Evolutionary conservation across 129 eudicot genomes (phyloP).

Genomic region (Rutidosis leptorrhynchoides): DNA sequence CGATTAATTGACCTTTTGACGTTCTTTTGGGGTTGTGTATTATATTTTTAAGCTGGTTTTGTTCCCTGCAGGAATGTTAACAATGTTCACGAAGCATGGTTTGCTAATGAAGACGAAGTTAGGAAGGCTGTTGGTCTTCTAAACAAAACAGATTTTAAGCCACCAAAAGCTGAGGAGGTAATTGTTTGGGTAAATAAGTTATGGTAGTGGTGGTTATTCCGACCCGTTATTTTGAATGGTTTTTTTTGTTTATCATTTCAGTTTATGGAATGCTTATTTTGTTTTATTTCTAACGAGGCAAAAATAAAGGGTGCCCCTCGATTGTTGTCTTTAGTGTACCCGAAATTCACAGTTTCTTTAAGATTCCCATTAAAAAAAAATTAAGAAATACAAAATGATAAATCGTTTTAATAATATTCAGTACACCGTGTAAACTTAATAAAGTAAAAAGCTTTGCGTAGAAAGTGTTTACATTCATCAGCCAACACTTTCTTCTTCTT

Average conservation of each 20-base stretch:
- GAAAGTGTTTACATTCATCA: too few species aligned
- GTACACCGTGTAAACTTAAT: too few species aligned
- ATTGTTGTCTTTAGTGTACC: too few species aligned
- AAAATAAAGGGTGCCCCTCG: too few species aligned
- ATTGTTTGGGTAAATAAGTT: slow-evolving; percentile 19
- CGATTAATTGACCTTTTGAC: neutral
- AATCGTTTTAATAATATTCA: too few species aligned
- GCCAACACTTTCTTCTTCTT: neutral
- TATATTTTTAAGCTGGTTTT: neutral
- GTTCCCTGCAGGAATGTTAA: slow-evolving; percentile 61
- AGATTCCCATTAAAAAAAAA: too few species aligned
- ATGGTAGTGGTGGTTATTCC: neutral
- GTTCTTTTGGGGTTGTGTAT: neutral
- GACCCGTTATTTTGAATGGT: neutral
- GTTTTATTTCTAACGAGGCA: too few species aligned
- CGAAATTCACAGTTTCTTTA: too few species aligned
- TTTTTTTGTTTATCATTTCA: too few species aligned
- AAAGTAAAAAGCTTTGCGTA: too few species aligned
- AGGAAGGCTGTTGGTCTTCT: slow-evolving; percentile 77
- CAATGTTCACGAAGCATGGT: slow-evolving; percentile 93
- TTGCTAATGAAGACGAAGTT: slow-evolving; percentile 86
- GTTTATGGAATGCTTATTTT: too few species aligned
- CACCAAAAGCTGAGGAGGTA: slow-evolving; percentile 55
- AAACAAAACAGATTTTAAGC: slow-evolving; percentile 38
- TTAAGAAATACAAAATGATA: too few species aligned